phyloP scores from a whole-genome alignment of 495 filamentous ascomycete species.

The Penicillium nucicola region DNA sequence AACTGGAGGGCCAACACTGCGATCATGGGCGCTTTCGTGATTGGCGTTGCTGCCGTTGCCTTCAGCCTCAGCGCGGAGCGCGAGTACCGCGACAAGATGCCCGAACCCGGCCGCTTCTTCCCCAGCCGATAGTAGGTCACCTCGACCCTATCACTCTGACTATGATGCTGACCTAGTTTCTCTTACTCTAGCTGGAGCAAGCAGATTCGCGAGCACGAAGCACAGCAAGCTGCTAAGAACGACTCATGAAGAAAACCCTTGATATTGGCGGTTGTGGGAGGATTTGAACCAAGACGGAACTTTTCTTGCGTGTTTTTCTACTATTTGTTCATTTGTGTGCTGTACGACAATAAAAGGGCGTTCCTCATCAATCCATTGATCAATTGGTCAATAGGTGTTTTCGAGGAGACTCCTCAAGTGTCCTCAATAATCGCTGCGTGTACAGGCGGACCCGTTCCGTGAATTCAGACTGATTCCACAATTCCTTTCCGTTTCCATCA shows the following conservation, averaged over 20 bases:
- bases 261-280: conserved; percentile 15
- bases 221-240: conserved; percentile 53
- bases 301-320: conserved; percentile 36
- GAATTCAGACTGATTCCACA: conserved; percentile 71
- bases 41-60: conserved; percentile 68
- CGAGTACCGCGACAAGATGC: conserved; percentile 79
- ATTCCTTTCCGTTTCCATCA: conserved; percentile 56
- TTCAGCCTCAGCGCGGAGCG: conserved; percentile 82
- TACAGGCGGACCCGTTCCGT: conserved; percentile 52
- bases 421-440: conserved; percentile 46
- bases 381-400: conserved; percentile 45
- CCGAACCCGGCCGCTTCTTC: conserved; percentile 82
- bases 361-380: conserved; percentile 36
- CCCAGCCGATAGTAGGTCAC: conserved; percentile 88
- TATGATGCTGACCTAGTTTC: conserved; percentile 16
- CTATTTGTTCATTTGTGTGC: conserved; percentile 33
- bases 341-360: conserved; percentile 48
- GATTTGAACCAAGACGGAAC: conserved; percentile 26
- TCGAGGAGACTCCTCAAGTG: conserved; percentile 44
- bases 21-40: conserved; percentile 67
- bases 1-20: conserved; percentile 97
- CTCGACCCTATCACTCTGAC: conserved; percentile 1
- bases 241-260: conserved; percentile 38
- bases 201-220: conserved; percentile 87
- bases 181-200: conserved; percentile 72